Base-by-base conservation (phyloP, 306 rosid genomes). In the Rosa persica region DNA sequence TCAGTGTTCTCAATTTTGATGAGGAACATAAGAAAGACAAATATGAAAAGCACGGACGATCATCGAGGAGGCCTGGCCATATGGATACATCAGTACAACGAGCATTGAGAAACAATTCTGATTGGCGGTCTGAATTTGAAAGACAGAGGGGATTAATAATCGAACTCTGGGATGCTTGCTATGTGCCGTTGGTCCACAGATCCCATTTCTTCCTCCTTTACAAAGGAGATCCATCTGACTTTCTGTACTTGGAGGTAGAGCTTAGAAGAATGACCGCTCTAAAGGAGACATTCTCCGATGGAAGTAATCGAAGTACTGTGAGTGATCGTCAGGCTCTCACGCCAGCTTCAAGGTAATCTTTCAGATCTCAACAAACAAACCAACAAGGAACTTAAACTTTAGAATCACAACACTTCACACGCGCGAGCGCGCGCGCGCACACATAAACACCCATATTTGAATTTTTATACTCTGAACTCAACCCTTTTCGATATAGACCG, bases 201-300 rank as follows among this genome's bases (percentile, higher is more conserved):
- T 80, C 99, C 69, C 88, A 88, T 78, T 95, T 89, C 82, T 95
- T 91, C 82, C 90, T 91, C 76, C 93, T 95, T 72, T 85, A 86
- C 78, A 89, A 91, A 80, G 96, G 99, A 1, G 97, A 91, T 67
- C 90, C 83, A 72, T 86, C 98, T 2, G 96, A 95, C 81, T 74
- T 88, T 34, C 90, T 89, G 72, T 92, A 88, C 91, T 73, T 91
- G 81, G 92, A 91, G 70, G 87, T 90, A 64, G 97, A 92, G 87
- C 86, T 89, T 75, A 83, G 98, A 83, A 91, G 99, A 84, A 66
- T 95, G 81, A 85, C 88, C 75, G 89, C 84, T 79, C 87, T 91
- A 25, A 85, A 76, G 78, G 90, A 87, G 19, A 60, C 90, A 27
- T 93, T 89, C 83, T 77, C 88, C 2, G 73, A 73, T 17, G 88